Base-by-base conservation (phyloP, 2,329 filamentous ascomycete genomes). In the Diaporthe amygdali region DNA sequence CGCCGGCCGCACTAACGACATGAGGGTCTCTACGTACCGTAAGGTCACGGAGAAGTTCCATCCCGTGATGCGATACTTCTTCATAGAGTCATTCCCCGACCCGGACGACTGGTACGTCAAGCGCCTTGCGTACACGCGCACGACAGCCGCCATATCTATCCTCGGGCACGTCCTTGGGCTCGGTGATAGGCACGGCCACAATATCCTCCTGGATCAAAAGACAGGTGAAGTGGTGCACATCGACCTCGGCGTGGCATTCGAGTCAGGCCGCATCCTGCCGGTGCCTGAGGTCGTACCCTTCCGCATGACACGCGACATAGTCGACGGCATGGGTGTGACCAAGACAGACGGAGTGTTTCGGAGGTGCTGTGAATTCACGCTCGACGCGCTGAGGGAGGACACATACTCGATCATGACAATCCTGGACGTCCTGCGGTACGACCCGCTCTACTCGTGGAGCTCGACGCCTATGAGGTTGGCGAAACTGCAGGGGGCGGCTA, bases 391-490 rank as follows among this genome's bases (percentile, higher is more conserved):
- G 44, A 92, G 96, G n/a, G 93, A 97, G 77, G 96, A 99, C 80
- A 94, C 94, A 15, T 97, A 97, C 79, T 95, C 93, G 54, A 99
- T 99, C 83, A 98, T 98, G 95, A 98, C 96, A 0, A 95, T 99
- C 67, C 90, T 99, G 25, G 97, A 99, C 78, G 97, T 99, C 27
- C 85, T 99, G 71, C 93, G 97, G n/a, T 98, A 98, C 82, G 96
- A 99, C 85, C 97, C 96, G 1, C 84, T 99, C 73, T 97, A 98
- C 81, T 96, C 91, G 72, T 99, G 96, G 96, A 96, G 94, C 44
- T 91, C 98, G 69, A 96, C 94, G 14, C 90, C 90, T 0, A 84
- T 92, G 41, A 86, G 90, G 25, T 82, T 92, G 71, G 89, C 89
- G 49, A 92, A 91, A 77, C 81, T 92, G 69, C 90, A 92, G 77